Evolutionary conservation across 306 rosid genomes (phyloP), one percentile per base, ranked within the genome.

Genomic region (Argentina anserina): DNA sequence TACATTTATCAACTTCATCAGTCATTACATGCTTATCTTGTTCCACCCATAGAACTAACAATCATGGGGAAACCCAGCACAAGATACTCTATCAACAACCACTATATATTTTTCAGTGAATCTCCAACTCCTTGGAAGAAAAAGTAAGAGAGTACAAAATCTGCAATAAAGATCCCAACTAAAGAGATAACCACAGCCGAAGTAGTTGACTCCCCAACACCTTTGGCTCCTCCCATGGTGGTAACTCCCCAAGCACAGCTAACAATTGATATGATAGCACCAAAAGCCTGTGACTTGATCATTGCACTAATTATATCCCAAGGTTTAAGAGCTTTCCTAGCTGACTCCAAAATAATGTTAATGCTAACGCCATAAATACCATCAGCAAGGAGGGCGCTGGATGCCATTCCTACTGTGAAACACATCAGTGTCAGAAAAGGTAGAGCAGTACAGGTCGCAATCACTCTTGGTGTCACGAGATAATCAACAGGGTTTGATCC

Each of bases 221-320:
- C 97, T 83, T 94, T 91, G 70, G 99, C 99, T 37, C 99, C 99
- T 66, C 97, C 97, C 60, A 83, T 37, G 53, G 99, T 91, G 39
- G 99, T 94, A 60, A 94, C 84, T 65, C 97, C 99, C 97, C 97
- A 91, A 1, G 89, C 97, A 74, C 99, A 94, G 69, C 99, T 94
- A 67, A 91, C 97, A 75, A 91, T 65, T 8, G 97, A 94, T 79
- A 94, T 94, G 53, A 94, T 92, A 2, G 90, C 91, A 37, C 96
- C 99, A 67, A 94, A 94, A 75, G 85, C 94, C 84, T 87, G 96
- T 5, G 99, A 91, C 81, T 94, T 94, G 76, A 91, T 88, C 97
- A 94, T 89, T 34, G 96, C 90, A 46, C 99, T 91, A 45, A 94
- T 78, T 47, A 94, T 85, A 76, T 94, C 99, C 97, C 99, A 94